Evolutionary conservation across 208 protist genomes (phyloP).

Genomic region (Herpetomonas samuelpessoai): DNA sequence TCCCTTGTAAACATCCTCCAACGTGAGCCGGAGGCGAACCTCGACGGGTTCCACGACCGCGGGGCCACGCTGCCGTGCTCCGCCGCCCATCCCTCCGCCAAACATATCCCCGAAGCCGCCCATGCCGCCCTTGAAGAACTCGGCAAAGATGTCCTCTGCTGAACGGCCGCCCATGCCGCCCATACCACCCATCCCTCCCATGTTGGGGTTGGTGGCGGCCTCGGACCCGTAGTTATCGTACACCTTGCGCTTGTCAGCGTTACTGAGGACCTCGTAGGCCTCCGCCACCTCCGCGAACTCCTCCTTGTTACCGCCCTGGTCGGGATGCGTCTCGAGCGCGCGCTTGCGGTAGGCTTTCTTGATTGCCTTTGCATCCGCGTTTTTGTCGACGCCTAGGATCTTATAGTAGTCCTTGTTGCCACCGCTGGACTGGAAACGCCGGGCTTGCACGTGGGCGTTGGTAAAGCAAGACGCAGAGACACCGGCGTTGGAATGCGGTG

Average conservation of each 20-base stretch:
- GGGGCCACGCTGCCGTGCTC: slow-evolving; percentile 25
- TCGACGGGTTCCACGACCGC: slow-evolving; percentile 75
- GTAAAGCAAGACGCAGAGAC: not conserved
- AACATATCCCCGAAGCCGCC: slow-evolving; percentile 84
- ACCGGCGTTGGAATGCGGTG: not conserved
- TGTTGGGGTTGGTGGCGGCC: slow-evolving; percentile 70
- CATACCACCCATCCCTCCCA: slow-evolving; percentile 45
- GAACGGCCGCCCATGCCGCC: slow-evolving; percentile 55
- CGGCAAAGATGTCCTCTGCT: slow-evolving; percentile 90
- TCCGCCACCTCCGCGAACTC: slow-evolving; percentile 89
- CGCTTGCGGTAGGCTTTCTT: slow-evolving; percentile 93
- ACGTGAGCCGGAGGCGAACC: slow-evolving; percentile 67
- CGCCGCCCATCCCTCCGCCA: slow-evolving; percentile 30
- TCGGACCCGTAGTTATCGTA: slow-evolving; percentile 97
- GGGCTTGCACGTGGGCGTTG: not conserved
- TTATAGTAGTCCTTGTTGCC: slow-evolving; percentile 89
- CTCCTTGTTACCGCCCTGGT: slow-evolving; percentile 92
- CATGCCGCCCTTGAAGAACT: slow-evolving; percentile 89
- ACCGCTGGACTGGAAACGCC: slow-evolving; percentile 26
- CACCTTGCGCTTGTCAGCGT: slow-evolving; percentile 93
- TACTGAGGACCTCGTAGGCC: slow-evolving; percentile 98
- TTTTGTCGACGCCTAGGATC: slow-evolving; percentile 68
- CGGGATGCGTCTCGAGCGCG: slow-evolving; percentile 87
- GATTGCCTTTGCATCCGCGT: slow-evolving; percentile 65
- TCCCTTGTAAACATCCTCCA: slow-evolving; percentile 88